Percentiles rank a stretch among this genome's conserved stretches.
These are phyloP conservation scores for Jimgerdemannia lactiflua DNA, from an alignment of 192 early-diverging fungal genomes.

Conservation along the genomic window DNA sequence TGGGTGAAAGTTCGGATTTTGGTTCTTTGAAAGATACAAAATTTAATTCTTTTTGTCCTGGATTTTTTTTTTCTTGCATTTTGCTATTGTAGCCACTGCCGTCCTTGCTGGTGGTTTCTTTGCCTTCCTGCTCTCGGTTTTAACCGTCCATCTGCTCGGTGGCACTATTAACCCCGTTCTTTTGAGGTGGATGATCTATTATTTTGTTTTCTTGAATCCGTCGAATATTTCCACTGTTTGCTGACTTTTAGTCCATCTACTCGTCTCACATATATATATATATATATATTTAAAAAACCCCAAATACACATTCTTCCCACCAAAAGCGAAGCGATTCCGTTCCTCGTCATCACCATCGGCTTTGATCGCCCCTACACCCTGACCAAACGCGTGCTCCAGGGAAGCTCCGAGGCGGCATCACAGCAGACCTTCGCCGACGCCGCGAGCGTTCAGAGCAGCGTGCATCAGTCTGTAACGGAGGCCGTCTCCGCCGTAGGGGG, in stretches of 20 bases:
- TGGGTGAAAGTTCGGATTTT: no score
- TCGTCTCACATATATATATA: not conserved
- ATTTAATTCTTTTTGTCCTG: slow-evolving; percentile 10
- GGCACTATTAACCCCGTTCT: slow-evolving; percentile 68
- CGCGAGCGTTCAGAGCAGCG: slow-evolving; percentile 40
- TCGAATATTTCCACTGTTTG: not conserved
- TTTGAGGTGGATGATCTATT: slow-evolving; percentile 40
- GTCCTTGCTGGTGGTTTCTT: slow-evolving; percentile 72
- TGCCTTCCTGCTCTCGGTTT: slow-evolving; percentile 72
- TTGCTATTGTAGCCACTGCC: slow-evolving; percentile 44
- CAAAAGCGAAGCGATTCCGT: slow-evolving; percentile 80
- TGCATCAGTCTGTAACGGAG: slow-evolving; percentile 57
- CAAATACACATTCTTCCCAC: no score
- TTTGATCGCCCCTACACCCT: slow-evolving; percentile 86
- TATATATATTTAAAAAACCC: slow-evolving; percentile 8
- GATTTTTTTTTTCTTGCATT: slow-evolving; percentile 10
- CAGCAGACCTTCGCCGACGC: slow-evolving; percentile 22
- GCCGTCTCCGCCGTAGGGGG: slow-evolving; percentile 66
- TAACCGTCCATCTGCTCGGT: slow-evolving; percentile 66
- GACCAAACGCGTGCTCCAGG: slow-evolving; percentile 74
- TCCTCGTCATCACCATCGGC: slow-evolving; percentile 87
- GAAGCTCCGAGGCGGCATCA: slow-evolving; percentile 23
- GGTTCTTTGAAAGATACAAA: no score
- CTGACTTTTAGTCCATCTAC: not conserved
- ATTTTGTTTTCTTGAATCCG: slow-evolving; percentile 26